Evolutionary conservation across 192 early-diverging fungal species (phyloP).

Genomic region (Thamnidium elegans): DNA sequence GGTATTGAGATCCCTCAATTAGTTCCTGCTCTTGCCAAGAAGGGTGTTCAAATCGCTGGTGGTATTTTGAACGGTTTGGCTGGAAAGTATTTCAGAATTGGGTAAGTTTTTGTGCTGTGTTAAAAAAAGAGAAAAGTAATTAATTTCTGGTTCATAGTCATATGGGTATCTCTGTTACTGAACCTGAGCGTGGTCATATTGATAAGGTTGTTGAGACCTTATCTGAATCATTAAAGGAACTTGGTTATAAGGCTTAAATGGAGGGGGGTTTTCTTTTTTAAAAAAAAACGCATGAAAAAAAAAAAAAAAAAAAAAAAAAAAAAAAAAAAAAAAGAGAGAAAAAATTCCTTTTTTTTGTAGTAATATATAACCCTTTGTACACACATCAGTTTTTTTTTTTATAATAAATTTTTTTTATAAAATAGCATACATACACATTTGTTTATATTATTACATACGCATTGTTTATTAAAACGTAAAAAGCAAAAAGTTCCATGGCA

Average conservation of each 20-base stretch:
- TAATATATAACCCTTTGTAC: background rate
- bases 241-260: constrained; percentile 46
- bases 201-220: constrained; percentile 65
- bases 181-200: constrained; percentile 62
- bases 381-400: no score
- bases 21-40: constrained; percentile 71
- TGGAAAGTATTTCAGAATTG: constrained; percentile 89
- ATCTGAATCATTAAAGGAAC: constrained; percentile 53
- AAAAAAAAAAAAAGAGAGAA: no score
- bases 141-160: constrained; percentile 49
- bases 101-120: background rate
- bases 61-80: constrained; percentile 83
- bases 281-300: background rate
- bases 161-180: constrained; percentile 79
- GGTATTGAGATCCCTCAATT: constrained; percentile 72
- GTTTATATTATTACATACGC: no score
- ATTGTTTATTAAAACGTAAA: no score
- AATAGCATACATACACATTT: no score
- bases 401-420: no score
- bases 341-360: background rate
- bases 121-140: background rate
- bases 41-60: constrained; percentile 88
- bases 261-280: background rate
- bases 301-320: no score
- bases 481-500: no score